phyloP scores from a whole-genome alignment of 1,284 basidiomycete genomes.

The Rhodotorula sp. region DNA sequence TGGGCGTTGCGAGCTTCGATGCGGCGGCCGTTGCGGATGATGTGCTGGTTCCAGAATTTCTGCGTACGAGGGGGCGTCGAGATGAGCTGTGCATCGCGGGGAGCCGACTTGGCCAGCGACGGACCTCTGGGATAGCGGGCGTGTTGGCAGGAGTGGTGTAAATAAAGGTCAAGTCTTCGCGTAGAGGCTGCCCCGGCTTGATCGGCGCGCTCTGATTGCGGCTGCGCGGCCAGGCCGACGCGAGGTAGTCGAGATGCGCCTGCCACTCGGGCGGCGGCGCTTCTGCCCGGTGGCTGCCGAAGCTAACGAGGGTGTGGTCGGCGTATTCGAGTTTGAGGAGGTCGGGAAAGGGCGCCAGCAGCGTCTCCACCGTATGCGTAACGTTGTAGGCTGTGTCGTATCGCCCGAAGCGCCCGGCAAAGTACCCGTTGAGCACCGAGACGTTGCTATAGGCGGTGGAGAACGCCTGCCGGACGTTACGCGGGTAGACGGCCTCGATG shows the following conservation, averaged over 20 bases:
- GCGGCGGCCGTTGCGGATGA: background rate
- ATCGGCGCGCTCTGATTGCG: background rate
- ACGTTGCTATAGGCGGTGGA: background rate
- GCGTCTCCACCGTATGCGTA: background rate
- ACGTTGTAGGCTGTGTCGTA: background rate
- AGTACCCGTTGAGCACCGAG: background rate
- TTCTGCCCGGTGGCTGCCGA: background rate
- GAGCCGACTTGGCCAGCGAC: background rate
- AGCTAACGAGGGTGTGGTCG: background rate
- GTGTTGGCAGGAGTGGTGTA: background rate
- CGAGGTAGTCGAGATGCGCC: background rate
- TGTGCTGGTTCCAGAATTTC: background rate
- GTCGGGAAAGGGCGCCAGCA: background rate
- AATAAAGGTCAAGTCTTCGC: background rate
- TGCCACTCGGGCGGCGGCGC: background rate
- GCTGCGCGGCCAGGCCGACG: background rate
- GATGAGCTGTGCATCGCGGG: background rate
- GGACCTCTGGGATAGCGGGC: background rate
- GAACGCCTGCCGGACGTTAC: background rate
- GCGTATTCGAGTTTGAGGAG: background rate
- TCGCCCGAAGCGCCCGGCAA: background rate
- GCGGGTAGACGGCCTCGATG: background rate
- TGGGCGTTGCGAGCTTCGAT: background rate
- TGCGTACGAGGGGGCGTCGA: background rate
- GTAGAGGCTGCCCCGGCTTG: background rate